Percentiles rank a stretch among this genome's conserved stretches.
These are phyloP conservation scores for Exophiala alcalophila DNA, from an alignment of 2,329 filamentous ascomycete species.

Conservation along the genomic window DNA sequence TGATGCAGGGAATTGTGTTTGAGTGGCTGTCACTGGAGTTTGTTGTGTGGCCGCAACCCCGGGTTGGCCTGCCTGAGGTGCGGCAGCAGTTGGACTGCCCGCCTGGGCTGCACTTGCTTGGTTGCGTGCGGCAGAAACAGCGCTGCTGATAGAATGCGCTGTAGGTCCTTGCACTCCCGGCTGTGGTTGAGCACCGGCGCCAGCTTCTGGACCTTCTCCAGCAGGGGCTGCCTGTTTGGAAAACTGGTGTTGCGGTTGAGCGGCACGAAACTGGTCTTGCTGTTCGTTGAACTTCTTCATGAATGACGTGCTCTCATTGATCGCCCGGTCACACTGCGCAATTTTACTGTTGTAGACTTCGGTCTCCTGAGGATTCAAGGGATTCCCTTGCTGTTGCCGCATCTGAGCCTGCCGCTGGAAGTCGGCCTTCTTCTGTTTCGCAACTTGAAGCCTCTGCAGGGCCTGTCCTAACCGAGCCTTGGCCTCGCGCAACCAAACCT, in stretches of 20 bases:
- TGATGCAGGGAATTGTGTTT: constrained; percentile 27
- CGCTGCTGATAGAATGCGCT: constrained; percentile 49
- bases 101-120: constrained; percentile 34
- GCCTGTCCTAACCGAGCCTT: constrained; percentile 48
- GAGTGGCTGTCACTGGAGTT: constrained; percentile 46
- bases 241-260: constrained; percentile 30
- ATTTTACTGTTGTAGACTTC: constrained; percentile 39
- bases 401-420: constrained; percentile 40
- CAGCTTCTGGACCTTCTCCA: constrained; percentile 15
- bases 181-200: constrained; percentile 21
- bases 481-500: constrained; percentile 48
- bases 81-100: constrained; percentile 34
- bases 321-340: constrained; percentile 29
- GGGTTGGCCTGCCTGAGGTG: constrained; percentile 26
- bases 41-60: constrained; percentile 35
- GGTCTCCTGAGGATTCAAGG: constrained; percentile 42
- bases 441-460: constrained; percentile 48
- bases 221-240: constrained; percentile 26
- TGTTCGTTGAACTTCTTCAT: constrained; percentile 49
- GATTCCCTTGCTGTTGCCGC: constrained; percentile 40
- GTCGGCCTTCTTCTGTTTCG: constrained; percentile 43
- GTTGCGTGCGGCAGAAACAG: constrained; percentile 36
- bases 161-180: constrained; percentile 28
- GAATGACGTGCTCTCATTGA: constrained; percentile 44
- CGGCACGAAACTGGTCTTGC: constrained; percentile 44